Evolutionary conservation across 257 asterid species (phyloP).

Genomic region (Solanum habrochaites): DNA sequence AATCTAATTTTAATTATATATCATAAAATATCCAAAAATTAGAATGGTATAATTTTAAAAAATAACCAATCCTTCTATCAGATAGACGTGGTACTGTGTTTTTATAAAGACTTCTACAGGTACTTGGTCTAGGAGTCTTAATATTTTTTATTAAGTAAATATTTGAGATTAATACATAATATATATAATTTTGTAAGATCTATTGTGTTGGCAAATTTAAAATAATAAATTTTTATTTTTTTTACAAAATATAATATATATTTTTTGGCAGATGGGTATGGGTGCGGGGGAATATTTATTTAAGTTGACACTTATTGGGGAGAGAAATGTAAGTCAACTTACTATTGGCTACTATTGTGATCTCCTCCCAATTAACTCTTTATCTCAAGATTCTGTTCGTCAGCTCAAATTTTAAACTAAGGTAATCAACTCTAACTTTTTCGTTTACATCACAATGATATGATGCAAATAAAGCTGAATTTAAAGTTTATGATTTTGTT

Average conservation of each 20-base stretch:
- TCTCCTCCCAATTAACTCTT: not conserved
- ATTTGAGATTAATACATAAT: not conserved
- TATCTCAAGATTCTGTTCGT: not conserved
- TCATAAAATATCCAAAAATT: too few relatives aligned
- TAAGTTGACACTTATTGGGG: too few relatives aligned
- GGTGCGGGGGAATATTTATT: too few relatives aligned
- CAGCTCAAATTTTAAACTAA: not conserved
- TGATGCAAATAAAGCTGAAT: not conserved
- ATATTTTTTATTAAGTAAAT: not conserved
- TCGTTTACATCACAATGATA: not conserved
- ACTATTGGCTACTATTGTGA: not conserved
- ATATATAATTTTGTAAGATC: too few relatives aligned
- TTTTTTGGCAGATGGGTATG: too few relatives aligned
- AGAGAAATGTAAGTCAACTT: too few relatives aligned
- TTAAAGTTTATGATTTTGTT: not conserved
- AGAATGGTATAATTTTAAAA: too few relatives aligned
- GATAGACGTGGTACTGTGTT: not conserved
- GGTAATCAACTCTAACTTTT: not conserved
- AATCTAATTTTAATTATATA: not conserved
- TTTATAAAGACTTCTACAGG: not conserved
- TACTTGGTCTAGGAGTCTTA: not conserved
- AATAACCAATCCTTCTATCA: too few relatives aligned
- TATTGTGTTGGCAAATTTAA: too few relatives aligned
- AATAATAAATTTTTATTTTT: too few relatives aligned
- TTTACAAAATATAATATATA: too few relatives aligned